Base-by-base conservation (phyloP, 2,329 filamentous ascomycete species). In the Ustilaginoidea virens region DNA sequence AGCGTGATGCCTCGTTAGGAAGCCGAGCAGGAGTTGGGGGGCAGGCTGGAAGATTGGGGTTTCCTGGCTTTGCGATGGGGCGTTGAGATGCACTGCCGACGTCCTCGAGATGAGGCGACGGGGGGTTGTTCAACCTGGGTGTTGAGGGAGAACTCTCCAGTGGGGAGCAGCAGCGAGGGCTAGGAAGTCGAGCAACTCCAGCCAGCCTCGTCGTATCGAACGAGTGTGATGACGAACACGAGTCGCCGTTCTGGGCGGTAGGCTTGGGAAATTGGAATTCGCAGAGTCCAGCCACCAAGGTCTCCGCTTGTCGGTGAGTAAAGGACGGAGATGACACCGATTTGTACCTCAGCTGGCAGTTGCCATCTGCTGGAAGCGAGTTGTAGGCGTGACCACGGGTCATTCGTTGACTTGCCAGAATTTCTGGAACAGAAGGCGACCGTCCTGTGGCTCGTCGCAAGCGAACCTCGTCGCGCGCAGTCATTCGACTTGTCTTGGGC, bases 401-500 rank as follows among this genome's bases (percentile, higher is more conserved):
- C 23, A 16, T 14, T 33, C 34, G 28, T 17, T 26, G 30, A 27
- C 34, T 13, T 29, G 35, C 11, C 24, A 25, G 27, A 24, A 36
- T 28, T 29, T 41, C 32, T 3, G 39, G 42, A 7, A 46, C 36
- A 18, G 43, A 50, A 26, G 46, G 48, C 18, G 46, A 47, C 30
- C 48, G 44, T 23, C 38, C 33, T 19, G 38, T 27, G 15, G 44
- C 38, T 25, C 51, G 46, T 18, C 47, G 43, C 12, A 44, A 36
- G 18, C 47, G 45, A 12, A 51, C 39, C 41, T 65, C 65, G 27
- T 70, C 61, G 27, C 69, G 58, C n/a, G 69, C 66, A 26, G 59
- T 49, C 69, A 74, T 73, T 15, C 63, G 58, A 31, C 53, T 56
- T 11, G 59, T 55, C 21, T 56, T 70, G 16, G 69, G 69, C 25